phyloP scores from a whole-genome alignment of 352 stramenopile genomes.

The Blastocystis sp. region DNA sequence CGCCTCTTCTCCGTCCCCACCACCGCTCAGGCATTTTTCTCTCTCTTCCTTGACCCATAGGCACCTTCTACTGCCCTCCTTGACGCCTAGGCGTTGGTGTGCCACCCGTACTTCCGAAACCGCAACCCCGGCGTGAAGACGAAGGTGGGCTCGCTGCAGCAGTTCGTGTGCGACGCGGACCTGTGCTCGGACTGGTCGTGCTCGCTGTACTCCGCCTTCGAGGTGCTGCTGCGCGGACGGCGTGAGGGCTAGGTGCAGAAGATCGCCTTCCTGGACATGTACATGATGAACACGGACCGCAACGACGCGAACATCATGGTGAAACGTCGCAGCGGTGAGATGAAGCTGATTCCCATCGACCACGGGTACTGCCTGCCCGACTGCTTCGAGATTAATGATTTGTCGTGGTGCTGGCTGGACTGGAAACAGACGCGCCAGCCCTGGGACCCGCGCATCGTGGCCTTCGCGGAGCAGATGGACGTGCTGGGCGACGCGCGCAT shows the following conservation, averaged over 20 bases:
- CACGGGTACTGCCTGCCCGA: constrained; percentile 94
- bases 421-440: constrained; percentile 86
- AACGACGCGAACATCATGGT: constrained; percentile 96
- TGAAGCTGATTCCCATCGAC: constrained; percentile 92
- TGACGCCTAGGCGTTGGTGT: constrained; percentile 80
- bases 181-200: constrained; percentile 87
- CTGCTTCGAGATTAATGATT: constrained; percentile 91
- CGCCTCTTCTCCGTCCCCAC: constrained; percentile 79
- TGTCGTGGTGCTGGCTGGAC: constrained; percentile 96
- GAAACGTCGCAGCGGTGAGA: constrained; percentile 74
- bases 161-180: constrained; percentile 89
- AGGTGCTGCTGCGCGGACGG: constrained; percentile 26
- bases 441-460: constrained; percentile 75
- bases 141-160: constrained; percentile 92
- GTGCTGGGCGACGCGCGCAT: constrained; percentile 76
- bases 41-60: constrained; percentile 78
- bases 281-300: constrained; percentile 92
- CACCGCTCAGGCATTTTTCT: constrained; percentile 80
- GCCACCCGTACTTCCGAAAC: constrained; percentile 79
- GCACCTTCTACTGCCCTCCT: constrained; percentile 78
- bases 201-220: constrained; percentile 76
- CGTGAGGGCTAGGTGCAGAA: constrained; percentile 86
- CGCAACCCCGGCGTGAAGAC: constrained; percentile 76
- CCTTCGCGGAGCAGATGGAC: constrained; percentile 73
- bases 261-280: constrained; percentile 96